Evolutionary conservation across 169 alveolate species (phyloP).

Genomic region (Cryptosporidium andersoni): DNA sequence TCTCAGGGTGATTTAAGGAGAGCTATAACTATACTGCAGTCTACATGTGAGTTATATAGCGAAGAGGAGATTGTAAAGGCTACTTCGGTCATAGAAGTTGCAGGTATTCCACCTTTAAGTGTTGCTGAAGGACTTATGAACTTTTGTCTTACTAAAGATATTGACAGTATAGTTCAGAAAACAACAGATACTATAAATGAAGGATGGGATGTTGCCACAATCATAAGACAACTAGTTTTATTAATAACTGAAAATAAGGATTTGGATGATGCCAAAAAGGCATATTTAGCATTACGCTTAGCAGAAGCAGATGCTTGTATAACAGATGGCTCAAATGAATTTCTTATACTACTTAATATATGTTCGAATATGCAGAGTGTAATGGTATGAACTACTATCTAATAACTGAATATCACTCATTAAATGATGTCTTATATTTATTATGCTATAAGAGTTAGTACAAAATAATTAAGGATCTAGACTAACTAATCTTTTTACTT

Average conservation of each 20-base stretch:
- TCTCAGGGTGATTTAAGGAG: constrained; percentile 95
- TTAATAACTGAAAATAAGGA: background rate
- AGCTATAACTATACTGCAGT: constrained; percentile 92
- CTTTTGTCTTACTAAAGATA: constrained; percentile 71
- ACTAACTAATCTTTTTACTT: too few species aligned
- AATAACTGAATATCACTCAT: too few species aligned
- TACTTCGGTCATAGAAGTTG: constrained; percentile 72
- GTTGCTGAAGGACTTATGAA: constrained; percentile 69
- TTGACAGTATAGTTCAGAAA: constrained; percentile 18
- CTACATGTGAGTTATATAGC: constrained; percentile 83
- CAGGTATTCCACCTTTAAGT: constrained; percentile 77
- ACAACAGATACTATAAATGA: constrained; percentile 11
- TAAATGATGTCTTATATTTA: too few species aligned
- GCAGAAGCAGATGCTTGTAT: constrained; percentile 54
- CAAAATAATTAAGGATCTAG: too few species aligned
- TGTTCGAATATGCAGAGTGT: constrained; percentile 45
- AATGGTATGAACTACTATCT: background rate
- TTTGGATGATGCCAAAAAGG: constrained; percentile 56
- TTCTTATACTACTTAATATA: constrained; percentile 31
- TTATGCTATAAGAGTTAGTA: too few species aligned
- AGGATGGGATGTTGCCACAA: constrained; percentile 35
- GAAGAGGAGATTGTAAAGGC: constrained; percentile 73
- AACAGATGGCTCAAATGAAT: constrained; percentile 67
- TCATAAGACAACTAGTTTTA: constrained; percentile 10
- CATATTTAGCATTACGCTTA: constrained; percentile 28